Percentiles rank a stretch among this genome's conserved stretches.
Conservation (phyloP, 345 rosid species). For the Triadica sebifera region DNA sequence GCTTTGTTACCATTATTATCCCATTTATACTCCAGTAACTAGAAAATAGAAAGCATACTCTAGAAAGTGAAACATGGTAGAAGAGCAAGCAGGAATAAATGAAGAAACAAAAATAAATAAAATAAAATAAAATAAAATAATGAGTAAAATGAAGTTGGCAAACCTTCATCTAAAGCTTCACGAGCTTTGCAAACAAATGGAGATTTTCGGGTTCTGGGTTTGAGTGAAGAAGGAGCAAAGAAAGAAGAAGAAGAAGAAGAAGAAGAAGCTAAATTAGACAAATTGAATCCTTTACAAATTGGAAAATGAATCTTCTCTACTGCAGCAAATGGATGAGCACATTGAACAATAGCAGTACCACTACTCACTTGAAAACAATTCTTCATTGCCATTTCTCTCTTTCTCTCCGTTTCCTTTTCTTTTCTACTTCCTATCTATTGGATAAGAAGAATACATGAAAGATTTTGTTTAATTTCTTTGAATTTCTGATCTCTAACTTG, state of each 20-base stretch:
- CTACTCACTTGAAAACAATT: constrained; percentile 42
- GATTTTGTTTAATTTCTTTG: no score
- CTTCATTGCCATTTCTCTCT: constrained; percentile 43
- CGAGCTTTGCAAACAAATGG: constrained; percentile 55
- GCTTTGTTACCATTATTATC: no score
- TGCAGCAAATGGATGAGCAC: constrained; percentile 35
- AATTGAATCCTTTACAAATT: constrained; percentile 26
- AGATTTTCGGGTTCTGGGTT: constrained; percentile 28
- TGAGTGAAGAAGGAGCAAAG: constrained; percentile 16
- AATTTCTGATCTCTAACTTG: no score
- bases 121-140: no score
- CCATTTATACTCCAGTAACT: no score
- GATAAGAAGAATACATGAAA: no score
- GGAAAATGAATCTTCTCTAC: constrained; percentile 36
- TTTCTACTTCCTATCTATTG: no score
- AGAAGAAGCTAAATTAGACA: constrained; percentile 24
- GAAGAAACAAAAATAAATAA: not conserved
- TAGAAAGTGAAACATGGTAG: not conserved
- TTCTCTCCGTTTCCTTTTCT: not conserved
- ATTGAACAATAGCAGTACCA: constrained; percentile 23
- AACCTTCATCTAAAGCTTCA: constrained; percentile 58
- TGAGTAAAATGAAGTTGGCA: no score
- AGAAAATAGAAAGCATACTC: not conserved
- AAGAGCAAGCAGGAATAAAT: no score
- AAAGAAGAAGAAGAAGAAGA: constrained; percentile 27